phyloP scores from a whole-genome alignment of 1,284 basidiomycete genomes.

The Irpex sp. region DNA sequence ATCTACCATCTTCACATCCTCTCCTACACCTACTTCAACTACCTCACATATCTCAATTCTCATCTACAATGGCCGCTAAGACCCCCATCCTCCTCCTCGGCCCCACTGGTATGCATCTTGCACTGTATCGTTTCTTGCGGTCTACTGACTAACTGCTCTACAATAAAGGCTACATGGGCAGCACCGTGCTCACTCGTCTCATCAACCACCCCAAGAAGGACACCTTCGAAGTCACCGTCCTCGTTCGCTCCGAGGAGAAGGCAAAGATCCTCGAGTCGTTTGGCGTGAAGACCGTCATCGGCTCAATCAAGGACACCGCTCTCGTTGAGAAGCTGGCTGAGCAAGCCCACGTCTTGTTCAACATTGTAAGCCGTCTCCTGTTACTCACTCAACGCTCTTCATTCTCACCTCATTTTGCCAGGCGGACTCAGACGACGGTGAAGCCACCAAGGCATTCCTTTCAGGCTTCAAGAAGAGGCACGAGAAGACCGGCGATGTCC shows the following conservation, averaged over 20 bases:
- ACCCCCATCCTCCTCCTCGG: neutral
- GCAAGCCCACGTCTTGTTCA: slow-evolving; percentile 20
- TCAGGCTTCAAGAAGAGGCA: neutral
- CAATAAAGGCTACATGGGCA: slow-evolving; percentile 24
- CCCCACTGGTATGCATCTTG: neutral
- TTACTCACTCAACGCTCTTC: neutral
- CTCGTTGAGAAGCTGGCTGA: slow-evolving; percentile 14
- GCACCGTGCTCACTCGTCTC: slow-evolving; percentile 19
- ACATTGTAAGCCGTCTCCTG: neutral
- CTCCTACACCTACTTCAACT: neutral
- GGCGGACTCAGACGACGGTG: neutral
- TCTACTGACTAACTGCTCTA: neutral
- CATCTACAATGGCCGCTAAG: neutral
- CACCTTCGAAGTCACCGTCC: slow-evolving; percentile 21
- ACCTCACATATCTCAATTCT: neutral
- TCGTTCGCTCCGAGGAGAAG: slow-evolving; percentile 21
- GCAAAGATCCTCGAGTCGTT: slow-evolving; percentile 18
- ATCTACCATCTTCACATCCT: neutral
- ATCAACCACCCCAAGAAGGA: slow-evolving; percentile 17
- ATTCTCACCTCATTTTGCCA: neutral
- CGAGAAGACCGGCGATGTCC: neutral
- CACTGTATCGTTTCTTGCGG: neutral
- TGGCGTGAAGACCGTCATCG: slow-evolving; percentile 20
- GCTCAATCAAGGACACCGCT: slow-evolving; percentile 17
- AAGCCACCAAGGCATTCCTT: neutral